Percentiles rank a stretch among this genome's conserved stretches.
Conservation (phyloP, 257 asterid species). For the Mentha longifolia region DNA sequence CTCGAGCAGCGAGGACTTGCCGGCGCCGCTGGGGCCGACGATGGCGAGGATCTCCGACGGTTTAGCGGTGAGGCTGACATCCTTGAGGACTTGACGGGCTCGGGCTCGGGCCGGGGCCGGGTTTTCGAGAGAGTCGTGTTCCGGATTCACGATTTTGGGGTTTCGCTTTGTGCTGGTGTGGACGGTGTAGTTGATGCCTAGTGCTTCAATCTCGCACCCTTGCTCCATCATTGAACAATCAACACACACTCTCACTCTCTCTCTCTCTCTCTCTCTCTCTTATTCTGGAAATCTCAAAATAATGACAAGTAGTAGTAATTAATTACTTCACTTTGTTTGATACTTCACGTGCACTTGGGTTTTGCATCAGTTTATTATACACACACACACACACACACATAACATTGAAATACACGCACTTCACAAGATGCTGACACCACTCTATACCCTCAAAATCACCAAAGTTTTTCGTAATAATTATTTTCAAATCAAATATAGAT, state of each 20-base stretch:
- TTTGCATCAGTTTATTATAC: not conserved
- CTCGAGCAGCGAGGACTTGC: slow-evolving; percentile 81
- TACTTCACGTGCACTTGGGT: slow-evolving; percentile 51
- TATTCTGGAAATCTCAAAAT: not conserved
- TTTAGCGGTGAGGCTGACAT: slow-evolving; percentile 66
- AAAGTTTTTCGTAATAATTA: no score
- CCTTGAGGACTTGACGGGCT: slow-evolving; percentile 56
- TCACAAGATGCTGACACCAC: not conserved
- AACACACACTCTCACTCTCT: no score
- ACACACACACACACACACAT: no score
- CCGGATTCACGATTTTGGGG: not conserved
- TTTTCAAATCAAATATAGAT: no score
- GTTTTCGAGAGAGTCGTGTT: not conserved
- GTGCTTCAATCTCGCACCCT: slow-evolving; percentile 89
- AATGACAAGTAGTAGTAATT: not conserved
- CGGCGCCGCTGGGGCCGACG: slow-evolving; percentile 97
- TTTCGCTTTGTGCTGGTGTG: slow-evolving; percentile 28
- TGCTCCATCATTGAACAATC: slow-evolving; percentile 86
- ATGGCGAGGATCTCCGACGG: slow-evolving; percentile 88
- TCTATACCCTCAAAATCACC: no score
- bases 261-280: not conserved
- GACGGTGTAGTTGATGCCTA: slow-evolving; percentile 83
- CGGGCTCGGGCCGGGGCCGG: not conserved
- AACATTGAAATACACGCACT: not conserved
- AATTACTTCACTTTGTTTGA: slow-evolving; percentile 24